Conservation (phyloP, 257 asterid genomes). For the Solanum commersonii region DNA sequence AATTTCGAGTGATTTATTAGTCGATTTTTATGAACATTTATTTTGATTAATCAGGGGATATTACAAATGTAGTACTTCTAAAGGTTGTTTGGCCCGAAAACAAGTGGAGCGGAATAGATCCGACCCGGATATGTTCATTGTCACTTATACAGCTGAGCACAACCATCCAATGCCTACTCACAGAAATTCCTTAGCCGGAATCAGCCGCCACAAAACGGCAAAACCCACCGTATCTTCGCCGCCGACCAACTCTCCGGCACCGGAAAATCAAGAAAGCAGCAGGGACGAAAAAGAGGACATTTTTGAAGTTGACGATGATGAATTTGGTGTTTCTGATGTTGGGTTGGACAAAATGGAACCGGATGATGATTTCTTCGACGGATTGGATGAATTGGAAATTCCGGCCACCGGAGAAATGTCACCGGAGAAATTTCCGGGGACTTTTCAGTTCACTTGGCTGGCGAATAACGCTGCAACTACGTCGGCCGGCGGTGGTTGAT, state of each 20-base stretch:
- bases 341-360: not conserved
- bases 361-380: constrained; percentile 40
- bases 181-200: constrained; percentile 55
- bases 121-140: constrained; percentile 46
- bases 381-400: constrained; percentile 18
- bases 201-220: constrained; percentile 23
- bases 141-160: constrained; percentile 64
- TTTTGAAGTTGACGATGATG: constrained; percentile 20
- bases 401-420: constrained; percentile 16
- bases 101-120: constrained; percentile 58
- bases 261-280: constrained; percentile 25
- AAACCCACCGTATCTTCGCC: constrained; percentile 8
- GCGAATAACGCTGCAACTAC: constrained; percentile 30
- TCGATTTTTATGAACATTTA: not conserved
- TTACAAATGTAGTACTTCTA: constrained; percentile 51
- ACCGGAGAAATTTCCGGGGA: constrained; percentile 21
- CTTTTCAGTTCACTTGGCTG: constrained; percentile 44
- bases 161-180: constrained; percentile 44
- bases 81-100: constrained; percentile 54
- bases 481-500: constrained; percentile 57
- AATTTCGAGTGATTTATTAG: no score
- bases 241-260: not conserved
- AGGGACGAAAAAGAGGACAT: constrained; percentile 21
- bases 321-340: constrained; percentile 11
- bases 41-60: constrained; percentile 31